Evolutionary conservation across 2,329 filamentous ascomycete species (phyloP), one percentile per base, ranked within the genome.

Genomic region (Nemania diffusa): DNA sequence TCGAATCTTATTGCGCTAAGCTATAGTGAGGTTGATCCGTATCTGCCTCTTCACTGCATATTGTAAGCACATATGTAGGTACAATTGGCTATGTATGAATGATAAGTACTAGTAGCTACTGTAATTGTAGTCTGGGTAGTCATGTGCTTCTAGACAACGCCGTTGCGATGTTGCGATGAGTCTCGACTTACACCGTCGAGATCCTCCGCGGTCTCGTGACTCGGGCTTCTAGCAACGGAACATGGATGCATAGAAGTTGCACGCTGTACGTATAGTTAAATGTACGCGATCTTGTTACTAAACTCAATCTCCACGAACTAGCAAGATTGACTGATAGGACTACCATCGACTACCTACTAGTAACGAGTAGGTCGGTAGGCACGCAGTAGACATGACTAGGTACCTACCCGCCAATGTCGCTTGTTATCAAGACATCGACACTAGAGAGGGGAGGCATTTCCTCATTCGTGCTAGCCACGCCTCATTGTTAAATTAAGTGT

Each of bases 401-500:
- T 44, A 44, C 17, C 40, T 44, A 44, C 40, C n/a, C 17, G 20
- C 15, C 17, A 44, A 44, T 20, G 40, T 44, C 40, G 40, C 17
- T n/a, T 44, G 40, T 44, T 44, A 44, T 44, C 40, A 44, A 27
- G 15, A 52, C 22, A 44, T 44, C 40, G 20, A 27, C 27, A 52
- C 22, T 32, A 29, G 48, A 15, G 15, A 53, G 27, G 50, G 26
- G 50, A 53, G 17, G 50, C 20, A 64, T 57, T 67, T 64, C 60
- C 51, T 34, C 7, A 51, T 67, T 42, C 5, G 56, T 57, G 13
- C 51, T 67, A 67, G 61, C 17, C 8, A 26, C 22, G 42, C 52
- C 48, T 29, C 17, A 40, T 29, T 53, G 32, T 55, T 40, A 57
- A 52, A 65, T 57, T 56, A 65, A 34, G 27, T 40, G 22, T 64